phyloP scores from a whole-genome alignment of 2,329 filamentous ascomycete genomes.

The Clonostachys chloroleuca region DNA sequence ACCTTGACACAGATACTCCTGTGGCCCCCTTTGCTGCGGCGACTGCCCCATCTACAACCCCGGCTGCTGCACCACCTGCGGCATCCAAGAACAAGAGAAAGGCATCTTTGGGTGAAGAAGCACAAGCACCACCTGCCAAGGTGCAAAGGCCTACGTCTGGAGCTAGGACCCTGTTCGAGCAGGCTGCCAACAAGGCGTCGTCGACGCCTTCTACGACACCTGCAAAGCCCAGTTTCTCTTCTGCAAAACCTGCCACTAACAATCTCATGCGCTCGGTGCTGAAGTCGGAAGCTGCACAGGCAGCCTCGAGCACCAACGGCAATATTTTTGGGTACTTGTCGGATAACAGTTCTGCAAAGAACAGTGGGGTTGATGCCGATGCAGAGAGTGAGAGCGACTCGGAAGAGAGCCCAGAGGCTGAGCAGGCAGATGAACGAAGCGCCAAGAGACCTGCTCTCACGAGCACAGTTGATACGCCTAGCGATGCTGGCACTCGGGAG shows the following conservation, averaged over 20 bases:
- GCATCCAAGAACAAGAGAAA: constrained; percentile 47
- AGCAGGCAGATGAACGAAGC: constrained; percentile 36
- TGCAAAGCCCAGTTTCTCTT: constrained; percentile 24
- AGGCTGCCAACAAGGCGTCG: constrained; percentile 46
- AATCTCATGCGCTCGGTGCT: constrained; percentile 37
- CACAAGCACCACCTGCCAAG: constrained; percentile 38
- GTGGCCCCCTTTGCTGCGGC: constrained; percentile 23
- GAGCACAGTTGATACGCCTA: constrained; percentile 15
- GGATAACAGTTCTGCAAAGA: constrained; percentile 49
- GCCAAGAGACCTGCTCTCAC: constrained; percentile 6
- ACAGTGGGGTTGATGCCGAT: constrained; percentile 44
- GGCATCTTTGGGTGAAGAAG: constrained; percentile 37
- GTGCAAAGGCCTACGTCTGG: constrained; percentile 46
- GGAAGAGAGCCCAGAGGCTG: constrained; percentile 35
- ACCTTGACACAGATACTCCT: constrained; percentile 25
- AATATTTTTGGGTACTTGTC: constrained; percentile 61
- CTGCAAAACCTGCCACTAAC: constrained; percentile 26
- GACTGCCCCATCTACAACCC: constrained; percentile 2
- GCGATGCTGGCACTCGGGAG: constrained; percentile 34
- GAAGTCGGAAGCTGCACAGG: constrained; percentile 21
- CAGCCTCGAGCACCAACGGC: constrained; percentile 13
- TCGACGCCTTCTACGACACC: constrained; percentile 22
- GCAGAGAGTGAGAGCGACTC: constrained; percentile 37
- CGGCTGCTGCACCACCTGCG: constrained; percentile 10
- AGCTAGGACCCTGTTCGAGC: constrained; percentile 53